Evolutionary conservation across 2,329 filamentous ascomycete genomes (phyloP).

Genomic region (Cladophialophora immunda): DNA sequence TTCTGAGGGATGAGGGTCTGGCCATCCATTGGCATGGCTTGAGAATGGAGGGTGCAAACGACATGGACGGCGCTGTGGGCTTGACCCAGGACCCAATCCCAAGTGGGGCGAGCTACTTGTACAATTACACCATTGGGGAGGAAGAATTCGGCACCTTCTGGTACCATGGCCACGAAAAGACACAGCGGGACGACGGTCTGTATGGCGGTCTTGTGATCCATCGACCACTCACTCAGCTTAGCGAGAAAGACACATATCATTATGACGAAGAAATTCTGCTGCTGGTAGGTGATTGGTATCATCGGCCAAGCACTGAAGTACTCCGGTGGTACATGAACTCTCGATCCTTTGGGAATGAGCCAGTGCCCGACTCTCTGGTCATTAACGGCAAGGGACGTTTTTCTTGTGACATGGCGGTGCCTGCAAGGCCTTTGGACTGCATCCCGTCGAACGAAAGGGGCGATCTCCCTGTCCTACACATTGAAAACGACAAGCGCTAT

Average conservation of each 20-base stretch:
- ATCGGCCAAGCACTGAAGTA: slow-evolving; percentile 52
- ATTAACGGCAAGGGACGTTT: slow-evolving; percentile 71
- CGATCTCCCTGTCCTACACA: slow-evolving; percentile 42
- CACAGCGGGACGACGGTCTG: slow-evolving; percentile 73
- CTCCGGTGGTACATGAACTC: slow-evolving; percentile 55
- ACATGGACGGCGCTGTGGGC: slow-evolving; percentile 76
- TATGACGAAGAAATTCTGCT: slow-evolving; percentile 55
- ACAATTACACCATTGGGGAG: slow-evolving; percentile 69
- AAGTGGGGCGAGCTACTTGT: slow-evolving; percentile 69
- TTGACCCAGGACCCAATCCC: slow-evolving; percentile 74
- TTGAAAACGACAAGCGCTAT: slow-evolving; percentile 43
- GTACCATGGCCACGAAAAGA: slow-evolving; percentile 73
- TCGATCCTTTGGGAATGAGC: slow-evolving; percentile 64
- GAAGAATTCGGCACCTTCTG: slow-evolving; percentile 64
- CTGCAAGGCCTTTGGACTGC: slow-evolving; percentile 57
- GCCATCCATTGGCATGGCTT: slow-evolving; percentile 80
- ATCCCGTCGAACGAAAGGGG: slow-evolving; percentile 36
- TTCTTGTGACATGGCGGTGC: slow-evolving; percentile 58
- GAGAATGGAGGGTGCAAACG: slow-evolving; percentile 76
- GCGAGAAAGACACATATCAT: slow-evolving; percentile 31
- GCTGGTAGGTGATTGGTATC: slow-evolving; percentile 62
- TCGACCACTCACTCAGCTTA: slow-evolving; percentile 58
- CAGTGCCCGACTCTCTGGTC: slow-evolving; percentile 70
- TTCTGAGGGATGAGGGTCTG: slow-evolving; percentile 35
- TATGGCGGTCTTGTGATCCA: slow-evolving; percentile 72